Conservation (phyloP, 768 basidiomycete genomes). For the Cystofilobasidium macerans region DNA sequence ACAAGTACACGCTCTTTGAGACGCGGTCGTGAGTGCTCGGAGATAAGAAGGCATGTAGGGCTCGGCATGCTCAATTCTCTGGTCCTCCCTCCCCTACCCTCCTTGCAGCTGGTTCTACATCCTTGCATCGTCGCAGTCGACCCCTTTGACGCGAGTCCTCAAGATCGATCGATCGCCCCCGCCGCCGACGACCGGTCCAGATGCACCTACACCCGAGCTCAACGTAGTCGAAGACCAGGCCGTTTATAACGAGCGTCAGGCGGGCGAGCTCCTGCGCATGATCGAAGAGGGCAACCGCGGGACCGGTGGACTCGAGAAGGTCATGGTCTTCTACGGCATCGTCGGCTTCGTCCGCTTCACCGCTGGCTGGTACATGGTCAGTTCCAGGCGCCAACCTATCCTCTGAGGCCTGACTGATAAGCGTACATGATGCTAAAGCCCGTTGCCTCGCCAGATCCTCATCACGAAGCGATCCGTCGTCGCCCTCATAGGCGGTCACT, state of each 20-base stretch:
- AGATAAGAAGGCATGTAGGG: too few species aligned
- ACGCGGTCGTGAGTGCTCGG: conserved; percentile 47
- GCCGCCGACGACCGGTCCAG: conserved; percentile 27
- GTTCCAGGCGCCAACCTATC: too few species aligned
- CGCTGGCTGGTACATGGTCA: conserved; percentile 78
- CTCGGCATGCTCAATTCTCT: not conserved
- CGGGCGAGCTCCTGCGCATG: conserved; percentile 85
- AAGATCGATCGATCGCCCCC: conserved; percentile 62
- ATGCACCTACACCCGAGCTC: conserved; percentile 44
- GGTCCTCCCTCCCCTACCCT: not conserved
- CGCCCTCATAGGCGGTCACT: conserved; percentile 58
- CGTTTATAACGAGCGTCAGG: conserved; percentile 77
- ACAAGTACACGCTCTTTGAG: conserved; percentile 89
- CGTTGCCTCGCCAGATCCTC: too few species aligned
- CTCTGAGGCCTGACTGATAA: too few species aligned
- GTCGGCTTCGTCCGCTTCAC: conserved; percentile 90
- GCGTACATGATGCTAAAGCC: too few species aligned
- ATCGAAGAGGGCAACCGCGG: conserved; percentile 86
- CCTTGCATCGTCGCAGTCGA: conserved; percentile 77
- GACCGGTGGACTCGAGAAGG: conserved; percentile 71
- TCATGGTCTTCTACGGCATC: conserved; percentile 50
- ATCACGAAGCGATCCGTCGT: conserved; percentile 84
- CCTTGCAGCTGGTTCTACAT: conserved; percentile 61
- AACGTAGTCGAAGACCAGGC: conserved; percentile 74
- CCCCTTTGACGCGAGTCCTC: conserved; percentile 77